Base-by-base conservation (phyloP, 805 yeast species). In the Yamadazyma kitorensis region DNA sequence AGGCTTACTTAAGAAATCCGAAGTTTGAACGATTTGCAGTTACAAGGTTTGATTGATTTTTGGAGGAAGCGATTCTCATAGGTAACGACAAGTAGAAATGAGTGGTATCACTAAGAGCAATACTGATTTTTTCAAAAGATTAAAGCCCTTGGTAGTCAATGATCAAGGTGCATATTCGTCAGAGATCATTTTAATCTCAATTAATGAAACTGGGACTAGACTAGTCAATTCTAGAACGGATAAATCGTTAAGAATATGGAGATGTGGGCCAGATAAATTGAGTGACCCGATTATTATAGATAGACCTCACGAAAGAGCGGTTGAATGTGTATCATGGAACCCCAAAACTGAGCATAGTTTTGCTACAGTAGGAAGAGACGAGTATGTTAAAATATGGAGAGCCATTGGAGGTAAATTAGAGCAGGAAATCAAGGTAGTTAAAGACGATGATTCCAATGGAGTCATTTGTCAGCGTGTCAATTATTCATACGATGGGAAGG, bases 311-410 rank as follows among this genome's bases (percentile, higher is more conserved):
- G 39, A 43, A 3, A 53, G 54, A 29, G 45, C 64, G 2, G 70
- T 70, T 14, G 69, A 64, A 34, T 41, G 62, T 15, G 39, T 78
- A 6, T 45, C 67, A 2, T 78, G 80, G 80, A 59, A 70, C 29
- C 80, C 82, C 0, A 48, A 49, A 13, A 49, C 61, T 18, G 74
- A 75, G 18, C 59, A 60, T 26, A 45, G 59, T 9, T 59, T 78
- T 34, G 78, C 72, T 3, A 60, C 74, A 5, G 77, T 72, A 22
- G 77, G 77, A 5, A 45, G 62, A 18, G 82, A 75, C 44, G 59
- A 61, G 9, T 45, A 40, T 27, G 55, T 78, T 23, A 70, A 70
- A 43, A 40, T 74, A 18, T 72, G 81, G 80, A 41, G 47, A 15
- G 71, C 70, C 25, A 45, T 51, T 16, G 51, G 49, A 21, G 74